Evolutionary conservation across 1,139 yeast genomes (phyloP).

Genomic region (Diutina neorugosa): DNA sequence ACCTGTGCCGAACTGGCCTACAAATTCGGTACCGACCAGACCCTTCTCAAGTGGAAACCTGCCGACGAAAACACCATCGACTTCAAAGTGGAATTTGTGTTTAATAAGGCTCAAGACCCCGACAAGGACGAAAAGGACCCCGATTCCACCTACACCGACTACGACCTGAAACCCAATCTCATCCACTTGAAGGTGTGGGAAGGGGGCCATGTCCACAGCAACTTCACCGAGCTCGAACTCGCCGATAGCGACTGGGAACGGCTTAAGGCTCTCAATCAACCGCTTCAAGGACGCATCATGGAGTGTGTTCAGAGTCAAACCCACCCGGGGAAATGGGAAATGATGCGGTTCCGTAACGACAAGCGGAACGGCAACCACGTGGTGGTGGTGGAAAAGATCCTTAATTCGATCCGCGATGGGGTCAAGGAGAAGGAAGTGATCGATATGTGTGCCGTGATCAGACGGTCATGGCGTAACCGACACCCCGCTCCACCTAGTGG

Average conservation of each 20-base stretch:
- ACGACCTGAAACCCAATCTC: slow-evolving; percentile 64
- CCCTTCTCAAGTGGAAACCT: slow-evolving; percentile 90
- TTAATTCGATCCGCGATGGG: slow-evolving; percentile 77
- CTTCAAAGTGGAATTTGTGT: slow-evolving; percentile 60
- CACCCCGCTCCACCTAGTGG: not conserved
- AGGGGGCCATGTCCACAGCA: slow-evolving; percentile 54
- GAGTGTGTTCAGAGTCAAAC: slow-evolving; percentile 61
- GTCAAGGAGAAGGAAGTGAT: slow-evolving; percentile 69
- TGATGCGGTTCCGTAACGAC: slow-evolving; percentile 86
- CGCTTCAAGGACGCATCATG: slow-evolving; percentile 81
- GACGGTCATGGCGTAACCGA: slow-evolving; percentile 20
- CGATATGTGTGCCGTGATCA: slow-evolving; percentile 25
- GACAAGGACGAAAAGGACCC: slow-evolving; percentile 63
- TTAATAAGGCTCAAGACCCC: slow-evolving; percentile 55
- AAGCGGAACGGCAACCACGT: slow-evolving; percentile 80
- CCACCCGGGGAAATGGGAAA: slow-evolving; percentile 56
- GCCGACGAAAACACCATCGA: slow-evolving; percentile 91
- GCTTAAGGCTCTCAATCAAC: slow-evolving; percentile 58
- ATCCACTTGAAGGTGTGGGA: slow-evolving; percentile 63
- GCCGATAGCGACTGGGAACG: slow-evolving; percentile 73
- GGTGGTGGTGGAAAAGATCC: slow-evolving; percentile 67
- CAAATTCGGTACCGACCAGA: slow-evolving; percentile 75
- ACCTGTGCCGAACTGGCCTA: slow-evolving; percentile 89
- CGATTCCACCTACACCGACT: slow-evolving; percentile 64
- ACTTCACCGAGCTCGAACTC: slow-evolving; percentile 52